phyloP scores from a whole-genome alignment of 805 yeast genomes.

The Debaryomyces maramus region DNA sequence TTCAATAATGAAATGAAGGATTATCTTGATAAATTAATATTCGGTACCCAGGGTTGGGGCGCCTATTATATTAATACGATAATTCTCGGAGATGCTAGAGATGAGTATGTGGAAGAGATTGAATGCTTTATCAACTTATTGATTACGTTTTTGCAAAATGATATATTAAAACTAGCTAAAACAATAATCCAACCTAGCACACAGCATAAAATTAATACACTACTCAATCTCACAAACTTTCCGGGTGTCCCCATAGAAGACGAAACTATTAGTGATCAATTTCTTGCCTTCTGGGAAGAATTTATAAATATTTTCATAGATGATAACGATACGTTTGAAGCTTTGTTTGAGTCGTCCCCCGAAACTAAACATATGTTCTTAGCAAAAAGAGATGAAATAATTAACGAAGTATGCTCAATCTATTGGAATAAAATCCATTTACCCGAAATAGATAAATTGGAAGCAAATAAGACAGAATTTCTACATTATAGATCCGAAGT shows the following conservation, averaged over 20 bases:
- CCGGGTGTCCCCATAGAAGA: slow-evolving; percentile 60
- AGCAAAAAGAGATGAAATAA: slow-evolving; percentile 29
- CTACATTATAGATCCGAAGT: slow-evolving; percentile 68
- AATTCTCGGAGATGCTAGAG: slow-evolving; percentile 30
- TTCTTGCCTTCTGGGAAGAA: slow-evolving; percentile 70
- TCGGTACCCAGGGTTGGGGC: slow-evolving; percentile 46
- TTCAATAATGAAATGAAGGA: slow-evolving; percentile 30
- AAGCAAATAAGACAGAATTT: slow-evolving; percentile 53
- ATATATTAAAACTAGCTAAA: slow-evolving; percentile 43
- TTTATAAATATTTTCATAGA: slow-evolving; percentile 56
- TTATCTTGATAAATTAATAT: slow-evolving; percentile 34
- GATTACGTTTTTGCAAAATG: slow-evolving; percentile 48
- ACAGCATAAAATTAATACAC: slow-evolving; percentile 45
- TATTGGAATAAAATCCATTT: slow-evolving; percentile 70
- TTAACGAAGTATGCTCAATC: slow-evolving; percentile 53
- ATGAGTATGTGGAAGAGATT: slow-evolving; percentile 32
- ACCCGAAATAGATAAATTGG: slow-evolving; percentile 31
- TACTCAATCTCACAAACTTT: slow-evolving; percentile 54
- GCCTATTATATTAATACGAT: slow-evolving; percentile 33
- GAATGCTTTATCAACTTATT: slow-evolving; percentile 46
- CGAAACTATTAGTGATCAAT: slow-evolving; percentile 51
- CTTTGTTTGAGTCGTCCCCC: slow-evolving; percentile 13
- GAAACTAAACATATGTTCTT: slow-evolving; percentile 16
- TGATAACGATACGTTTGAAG: slow-evolving; percentile 40
- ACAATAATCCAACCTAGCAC: slow-evolving; percentile 35